These are phyloP conservation scores for Onygena corvina DNA, from an alignment of 2,329 filamentous ascomycete species.

Conservation along the genomic window DNA sequence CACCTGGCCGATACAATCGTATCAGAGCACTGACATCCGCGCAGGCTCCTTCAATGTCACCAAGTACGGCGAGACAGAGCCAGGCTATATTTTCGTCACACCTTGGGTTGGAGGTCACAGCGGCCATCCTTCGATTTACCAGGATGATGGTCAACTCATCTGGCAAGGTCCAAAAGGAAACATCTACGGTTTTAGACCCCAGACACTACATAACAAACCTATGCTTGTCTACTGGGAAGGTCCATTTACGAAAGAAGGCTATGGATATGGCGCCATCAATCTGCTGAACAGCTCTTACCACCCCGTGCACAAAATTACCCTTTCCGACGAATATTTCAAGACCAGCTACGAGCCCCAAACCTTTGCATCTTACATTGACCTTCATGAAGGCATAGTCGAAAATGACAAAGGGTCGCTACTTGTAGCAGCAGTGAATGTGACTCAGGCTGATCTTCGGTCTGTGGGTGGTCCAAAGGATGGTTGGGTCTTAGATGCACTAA, in stretches of 20 bases:
- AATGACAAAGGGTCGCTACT: conserved; percentile 30
- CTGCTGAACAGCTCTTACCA: conserved; percentile 16
- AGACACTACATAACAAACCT: conserved; percentile 24
- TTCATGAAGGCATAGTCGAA: conserved; percentile 35
- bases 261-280: conserved; percentile 16
- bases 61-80: conserved; percentile 23
- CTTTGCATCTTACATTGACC: conserved; percentile 24
- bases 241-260: conserved; percentile 18
- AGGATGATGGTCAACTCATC: conserved; percentile 26
- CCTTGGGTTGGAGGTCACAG: conserved; percentile 21
- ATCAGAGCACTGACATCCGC: conserved; percentile 14
- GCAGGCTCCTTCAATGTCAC: conserved; percentile 25
- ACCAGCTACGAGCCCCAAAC: conserved; percentile 10
- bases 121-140: conserved; percentile 28
- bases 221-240: conserved; percentile 31
- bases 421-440: conserved; percentile 31
- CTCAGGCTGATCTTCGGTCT: conserved; percentile 28
- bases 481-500: conserved; percentile 32
- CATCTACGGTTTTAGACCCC: conserved; percentile 24
- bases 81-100: conserved; percentile 27
- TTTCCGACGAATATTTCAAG: conserved; percentile 10
- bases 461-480: conserved; percentile 28
- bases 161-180: conserved; percentile 27
- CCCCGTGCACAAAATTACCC: conserved; percentile 11
- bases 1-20: conserved; percentile 16